Percentiles rank a stretch among this genome's conserved stretches.
These are phyloP conservation scores for Xylariomycetidae sp. DNA, from an alignment of 2,329 filamentous ascomycete genomes.

Conservation along the genomic window DNA sequence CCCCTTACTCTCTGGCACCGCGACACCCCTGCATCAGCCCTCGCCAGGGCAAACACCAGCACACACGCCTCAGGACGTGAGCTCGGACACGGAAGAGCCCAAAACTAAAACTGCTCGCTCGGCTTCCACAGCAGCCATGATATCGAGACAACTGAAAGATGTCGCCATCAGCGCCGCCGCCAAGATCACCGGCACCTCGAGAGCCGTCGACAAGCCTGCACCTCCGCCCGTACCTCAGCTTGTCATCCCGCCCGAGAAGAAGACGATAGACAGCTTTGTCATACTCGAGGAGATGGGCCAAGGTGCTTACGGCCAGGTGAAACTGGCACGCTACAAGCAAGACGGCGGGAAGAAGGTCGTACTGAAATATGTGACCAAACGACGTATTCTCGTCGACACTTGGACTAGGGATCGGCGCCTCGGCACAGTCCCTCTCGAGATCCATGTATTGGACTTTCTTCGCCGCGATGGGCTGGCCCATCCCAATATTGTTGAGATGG, in stretches of 20 bases:
- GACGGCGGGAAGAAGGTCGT: slow-evolving; percentile 76
- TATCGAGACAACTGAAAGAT: slow-evolving; percentile 55
- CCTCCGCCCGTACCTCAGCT: slow-evolving; percentile 30
- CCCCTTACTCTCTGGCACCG: slow-evolving; percentile 56
- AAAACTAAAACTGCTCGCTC: slow-evolving; percentile 26
- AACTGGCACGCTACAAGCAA: slow-evolving; percentile 82
- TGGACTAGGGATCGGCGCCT: slow-evolving; percentile 93
- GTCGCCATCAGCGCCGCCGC: slow-evolving; percentile 51
- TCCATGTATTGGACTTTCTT: slow-evolving; percentile 93
- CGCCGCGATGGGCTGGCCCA: slow-evolving; percentile 65
- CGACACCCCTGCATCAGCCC: slow-evolving; percentile 73
- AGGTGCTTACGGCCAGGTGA: slow-evolving; percentile 96
- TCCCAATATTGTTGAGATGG: slow-evolving; percentile 69
- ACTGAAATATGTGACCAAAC: slow-evolving; percentile 96
- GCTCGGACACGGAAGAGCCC: slow-evolving; percentile 48
- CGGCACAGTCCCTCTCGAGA: slow-evolving; percentile 92
- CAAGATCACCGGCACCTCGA: slow-evolving; percentile 39
- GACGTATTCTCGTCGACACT: slow-evolving; percentile 92
- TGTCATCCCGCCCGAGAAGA: slow-evolving; percentile 53
- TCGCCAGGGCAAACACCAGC: slow-evolving; percentile 67
- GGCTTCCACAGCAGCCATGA: slow-evolving; percentile 37
- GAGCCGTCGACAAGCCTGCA: slow-evolving; percentile 19
- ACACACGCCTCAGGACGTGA: slow-evolving; percentile 52
- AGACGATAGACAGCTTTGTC: slow-evolving; percentile 82
- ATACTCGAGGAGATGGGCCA: slow-evolving; percentile 98